Conservation (phyloP, 176 grass and related monocot species). For the Aegilops bicornis region DNA sequence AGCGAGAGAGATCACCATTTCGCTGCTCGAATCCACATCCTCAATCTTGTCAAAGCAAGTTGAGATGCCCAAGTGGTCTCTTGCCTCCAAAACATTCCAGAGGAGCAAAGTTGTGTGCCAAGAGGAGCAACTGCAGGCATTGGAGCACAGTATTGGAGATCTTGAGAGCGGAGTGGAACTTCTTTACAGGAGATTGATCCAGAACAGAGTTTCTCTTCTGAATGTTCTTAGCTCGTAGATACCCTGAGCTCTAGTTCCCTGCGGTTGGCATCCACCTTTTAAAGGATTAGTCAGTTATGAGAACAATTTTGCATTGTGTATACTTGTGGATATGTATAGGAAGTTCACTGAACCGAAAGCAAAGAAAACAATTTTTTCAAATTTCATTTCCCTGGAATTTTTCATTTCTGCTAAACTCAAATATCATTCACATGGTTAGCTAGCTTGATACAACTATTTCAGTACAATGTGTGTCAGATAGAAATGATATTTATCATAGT, state of each 20-base stretch:
- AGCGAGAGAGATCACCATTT: slow-evolving; percentile 27
- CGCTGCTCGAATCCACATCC: slow-evolving; percentile 25
- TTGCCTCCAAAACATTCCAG: slow-evolving; percentile 39
- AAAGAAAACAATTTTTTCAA: too few species aligned
- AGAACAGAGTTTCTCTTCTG: slow-evolving; percentile 52
- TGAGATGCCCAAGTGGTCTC: slow-evolving; percentile 24
- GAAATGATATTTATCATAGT: too few species aligned
- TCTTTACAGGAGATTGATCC: slow-evolving; percentile 46
- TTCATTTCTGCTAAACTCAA: too few species aligned
- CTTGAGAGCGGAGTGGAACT: slow-evolving; percentile 37
- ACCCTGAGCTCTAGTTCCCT: background rate
- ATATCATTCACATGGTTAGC: too few species aligned
- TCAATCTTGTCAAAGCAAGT: slow-evolving; percentile 22
- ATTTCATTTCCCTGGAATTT: too few species aligned
- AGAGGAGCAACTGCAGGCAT: slow-evolving; percentile 37
- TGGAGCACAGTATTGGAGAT: slow-evolving; percentile 35
- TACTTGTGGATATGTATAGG: too few species aligned
- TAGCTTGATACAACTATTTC: too few species aligned
- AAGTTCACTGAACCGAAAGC: too few species aligned
- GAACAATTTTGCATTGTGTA: slow-evolving; percentile 21
- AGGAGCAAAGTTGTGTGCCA: slow-evolving; percentile 28
- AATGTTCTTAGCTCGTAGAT: slow-evolving; percentile 42
- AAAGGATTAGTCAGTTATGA: slow-evolving; percentile 25
- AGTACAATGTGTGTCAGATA: too few species aligned
- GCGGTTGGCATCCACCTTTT: slow-evolving; percentile 31